phyloP scores from a whole-genome alignment of 305 asterid species.

The Fraxinus paxiana region DNA sequence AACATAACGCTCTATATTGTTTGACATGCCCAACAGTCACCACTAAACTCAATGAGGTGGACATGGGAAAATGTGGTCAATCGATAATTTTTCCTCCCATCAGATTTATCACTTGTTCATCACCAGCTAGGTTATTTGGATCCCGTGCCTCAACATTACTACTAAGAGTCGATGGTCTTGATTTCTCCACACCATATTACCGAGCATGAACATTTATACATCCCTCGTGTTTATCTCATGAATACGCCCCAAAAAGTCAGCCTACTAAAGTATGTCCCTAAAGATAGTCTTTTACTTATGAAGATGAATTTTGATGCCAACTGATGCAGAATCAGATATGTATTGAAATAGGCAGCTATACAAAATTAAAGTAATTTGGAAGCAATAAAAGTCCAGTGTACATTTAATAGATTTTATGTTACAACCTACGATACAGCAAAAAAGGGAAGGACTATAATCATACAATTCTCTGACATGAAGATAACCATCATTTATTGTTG shows the following conservation, averaged over 20 bases:
- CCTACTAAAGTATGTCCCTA: not conserved
- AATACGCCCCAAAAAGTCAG: not conserved
- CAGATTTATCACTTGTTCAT: not conserved
- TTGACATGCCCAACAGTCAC: not conserved
- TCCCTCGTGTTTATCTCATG: not conserved
- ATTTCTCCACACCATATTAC: not conserved
- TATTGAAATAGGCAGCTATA: not conserved
- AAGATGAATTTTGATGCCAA: not conserved
- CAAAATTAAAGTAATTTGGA: not conserved
- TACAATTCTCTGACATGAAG: conserved; percentile 84
- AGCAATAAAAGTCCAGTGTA: not conserved
- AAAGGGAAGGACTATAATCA: conserved; percentile 24
- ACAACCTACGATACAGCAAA: not conserved
- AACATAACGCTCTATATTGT: not conserved
- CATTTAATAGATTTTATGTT: not conserved
- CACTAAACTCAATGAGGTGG: not conserved
- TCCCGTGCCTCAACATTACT: not conserved
- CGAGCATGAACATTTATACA: not conserved
- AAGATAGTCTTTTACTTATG: not conserved
- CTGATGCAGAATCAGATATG: not conserved
- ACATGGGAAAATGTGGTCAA: not conserved
- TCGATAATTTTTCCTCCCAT: not conserved
- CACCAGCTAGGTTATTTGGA: not conserved
- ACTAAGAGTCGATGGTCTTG: not conserved
- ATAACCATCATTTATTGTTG: conserved; percentile 48